Conservation (phyloP, 2,329 filamentous ascomycete genomes). For the Clathrospora elynae region DNA sequence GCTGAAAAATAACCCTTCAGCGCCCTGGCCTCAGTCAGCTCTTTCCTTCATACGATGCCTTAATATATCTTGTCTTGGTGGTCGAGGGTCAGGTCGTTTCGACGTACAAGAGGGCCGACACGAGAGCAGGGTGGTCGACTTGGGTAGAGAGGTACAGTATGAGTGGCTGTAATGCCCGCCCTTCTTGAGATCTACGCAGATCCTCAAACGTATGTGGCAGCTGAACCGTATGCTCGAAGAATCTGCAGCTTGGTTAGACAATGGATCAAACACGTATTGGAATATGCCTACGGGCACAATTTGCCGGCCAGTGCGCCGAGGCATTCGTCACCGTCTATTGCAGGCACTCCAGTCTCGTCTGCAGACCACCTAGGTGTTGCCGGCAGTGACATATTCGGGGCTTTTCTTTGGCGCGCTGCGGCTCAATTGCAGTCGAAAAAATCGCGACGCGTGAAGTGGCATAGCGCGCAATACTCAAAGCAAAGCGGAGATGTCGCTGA, state of each 20-base stretch:
- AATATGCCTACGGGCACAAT: slow-evolving; percentile 55
- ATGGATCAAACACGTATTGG: slow-evolving; percentile 5
- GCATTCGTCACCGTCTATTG: slow-evolving; percentile 62
- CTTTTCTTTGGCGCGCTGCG: slow-evolving; percentile 10
- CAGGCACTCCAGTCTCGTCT: slow-evolving; percentile 55
- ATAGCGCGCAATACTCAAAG: slow-evolving; percentile 9
- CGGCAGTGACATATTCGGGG: slow-evolving; percentile 34
- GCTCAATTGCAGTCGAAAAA: slow-evolving; percentile 12
- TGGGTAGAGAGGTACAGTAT: slow-evolving; percentile 67
- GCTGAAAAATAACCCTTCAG: slow-evolving; percentile 75
- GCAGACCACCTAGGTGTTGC: slow-evolving; percentile 36
- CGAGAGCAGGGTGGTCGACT: slow-evolving; percentile 70
- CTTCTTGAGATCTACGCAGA: slow-evolving; percentile 68
- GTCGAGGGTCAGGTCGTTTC: background rate
- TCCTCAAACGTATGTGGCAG: slow-evolving; percentile 75
- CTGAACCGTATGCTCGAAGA: slow-evolving; percentile 62
- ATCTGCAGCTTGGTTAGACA: slow-evolving; percentile 37
- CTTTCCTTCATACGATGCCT: background rate
- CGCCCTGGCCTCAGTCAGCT: slow-evolving; percentile 57
- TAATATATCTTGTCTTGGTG: background rate
- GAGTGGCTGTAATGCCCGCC: slow-evolving; percentile 61
- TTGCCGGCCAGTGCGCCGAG: slow-evolving; percentile 71
- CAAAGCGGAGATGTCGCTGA: too few relatives aligned
- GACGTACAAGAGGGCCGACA: slow-evolving; percentile 74
- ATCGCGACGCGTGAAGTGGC: slow-evolving; percentile 12